These are phyloP conservation scores for Blastomyces percursus DNA, from an alignment of 2,329 filamentous ascomycete genomes.

Conservation along the genomic window DNA sequence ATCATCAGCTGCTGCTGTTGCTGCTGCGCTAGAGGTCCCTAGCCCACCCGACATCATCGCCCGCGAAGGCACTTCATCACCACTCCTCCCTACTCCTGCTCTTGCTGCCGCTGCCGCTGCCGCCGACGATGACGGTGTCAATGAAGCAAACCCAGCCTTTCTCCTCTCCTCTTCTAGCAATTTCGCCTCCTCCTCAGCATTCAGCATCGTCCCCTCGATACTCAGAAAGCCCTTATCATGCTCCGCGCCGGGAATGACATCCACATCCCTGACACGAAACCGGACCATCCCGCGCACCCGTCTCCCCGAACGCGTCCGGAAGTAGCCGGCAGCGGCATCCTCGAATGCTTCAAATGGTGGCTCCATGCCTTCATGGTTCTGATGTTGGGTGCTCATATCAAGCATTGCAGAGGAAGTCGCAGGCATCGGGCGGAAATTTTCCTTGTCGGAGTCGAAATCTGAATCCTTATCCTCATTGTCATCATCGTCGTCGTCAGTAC, in stretches of 20 bases:
- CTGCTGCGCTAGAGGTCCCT: constrained; percentile 2
- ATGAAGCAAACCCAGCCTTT: constrained; percentile 22
- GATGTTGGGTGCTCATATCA: constrained; percentile 8
- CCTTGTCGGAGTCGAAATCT: constrained; percentile 28
- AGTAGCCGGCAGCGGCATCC: constrained; percentile 55
- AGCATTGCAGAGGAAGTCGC: constrained; percentile 12
- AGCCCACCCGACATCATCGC: constrained; percentile 21
- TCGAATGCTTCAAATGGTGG: constrained; percentile 36
- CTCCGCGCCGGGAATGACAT: constrained; percentile 57
- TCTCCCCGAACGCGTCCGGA: constrained; percentile 59
- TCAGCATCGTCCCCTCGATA: constrained; percentile 78
- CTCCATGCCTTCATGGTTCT: constrained; percentile 22
- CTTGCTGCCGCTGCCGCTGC: background rate
- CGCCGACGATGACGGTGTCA: constrained; percentile 1
- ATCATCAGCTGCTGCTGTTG: constrained; percentile 2
- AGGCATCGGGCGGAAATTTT: constrained; percentile 31
- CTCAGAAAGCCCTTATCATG: constrained; percentile 66
- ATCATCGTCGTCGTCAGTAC: constrained; percentile 15
- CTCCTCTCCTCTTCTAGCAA: constrained; percentile 45
- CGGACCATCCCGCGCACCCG: constrained; percentile 59
- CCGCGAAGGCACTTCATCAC: background rate
- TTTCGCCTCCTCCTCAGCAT: constrained; percentile 52
- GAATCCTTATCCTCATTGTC: constrained; percentile 19
- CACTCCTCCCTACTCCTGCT: background rate
- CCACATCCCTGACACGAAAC: constrained; percentile 76